Evolutionary conservation across 164 flowering plant species (phyloP), one percentile per base, ranked within the genome.

Genomic region (Kingdonia uniflora): DNA sequence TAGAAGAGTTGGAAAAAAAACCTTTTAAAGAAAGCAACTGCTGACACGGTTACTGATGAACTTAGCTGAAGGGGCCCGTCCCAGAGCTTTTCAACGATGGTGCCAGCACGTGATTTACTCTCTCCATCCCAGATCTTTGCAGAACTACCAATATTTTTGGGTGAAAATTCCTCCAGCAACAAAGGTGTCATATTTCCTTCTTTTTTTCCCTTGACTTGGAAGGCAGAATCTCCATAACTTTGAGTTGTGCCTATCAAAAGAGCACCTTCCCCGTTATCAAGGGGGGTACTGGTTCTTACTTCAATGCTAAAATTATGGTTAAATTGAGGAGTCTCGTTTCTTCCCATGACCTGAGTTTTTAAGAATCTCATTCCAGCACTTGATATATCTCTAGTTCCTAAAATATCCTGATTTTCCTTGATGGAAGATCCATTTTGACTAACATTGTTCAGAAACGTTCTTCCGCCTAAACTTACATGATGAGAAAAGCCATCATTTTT

Each of bases 11-110:
- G 57, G 48, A 44, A 21, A 55, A 65, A 33, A 54, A 57, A 80
- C 85, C 85, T 80, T 70, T 72, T 80, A 59, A 71, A 80, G 75
- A 59, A 77, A 61, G 85, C 82, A 61, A 70, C 63, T 19, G 71
- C 68, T 14, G 80, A 70, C 49, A 68, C 74, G 38, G 65, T 66
- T 33, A 65, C 48, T 41, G 78, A 61, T 22, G 78, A 66, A 65
- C 60, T 75, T 46, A 80, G 68, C 56, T 71, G 85, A 70, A 80
- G 69, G 54, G 74, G 65, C 21, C 82, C 82, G 52, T 77, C 76
- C 85, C 85, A 80, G 48, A 80, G 76, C 68, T 70, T 71, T 54
- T 71, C 80, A 45, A 57, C 56, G 39, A 17, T 56, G 16, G 64
- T 47, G 4, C 26, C 23, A 45, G 59, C 44, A 37, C 16, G 41